phyloP scores from a whole-genome alignment of 768 basidiomycete genomes.

The Psilocybe tampanensis region DNA sequence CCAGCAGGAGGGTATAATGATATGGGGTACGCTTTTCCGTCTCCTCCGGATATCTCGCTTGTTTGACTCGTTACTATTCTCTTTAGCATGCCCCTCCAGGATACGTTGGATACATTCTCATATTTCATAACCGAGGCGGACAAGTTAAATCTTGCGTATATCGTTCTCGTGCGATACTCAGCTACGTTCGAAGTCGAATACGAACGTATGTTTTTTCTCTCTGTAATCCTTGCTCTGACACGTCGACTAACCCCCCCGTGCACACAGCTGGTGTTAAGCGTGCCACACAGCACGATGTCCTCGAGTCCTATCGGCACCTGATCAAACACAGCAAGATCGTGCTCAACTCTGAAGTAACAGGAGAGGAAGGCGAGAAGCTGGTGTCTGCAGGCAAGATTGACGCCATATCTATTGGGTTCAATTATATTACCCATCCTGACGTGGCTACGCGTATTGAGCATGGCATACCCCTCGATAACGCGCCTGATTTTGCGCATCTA shows the following conservation, averaged over 20 bases:
- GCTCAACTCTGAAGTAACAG: slow-evolving; percentile 37
- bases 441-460: slow-evolving; percentile 36
- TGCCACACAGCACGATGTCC: slow-evolving; percentile 40
- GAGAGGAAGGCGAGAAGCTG: slow-evolving; percentile 38
- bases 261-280: slow-evolving; percentile 30
- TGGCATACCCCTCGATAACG: slow-evolving; percentile 39
- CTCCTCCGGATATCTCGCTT: no score
- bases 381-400: slow-evolving; percentile 36
- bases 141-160: slow-evolving; percentile 4
- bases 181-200: neutral
- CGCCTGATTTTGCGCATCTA: slow-evolving; percentile 27
- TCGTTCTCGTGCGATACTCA: slow-evolving; percentile 3
- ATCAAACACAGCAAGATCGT: slow-evolving; percentile 40
- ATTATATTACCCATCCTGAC: slow-evolving; percentile 43
- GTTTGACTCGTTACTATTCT: no score
- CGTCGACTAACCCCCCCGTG: neutral
- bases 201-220: neutral
- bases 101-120: slow-evolving; percentile 6
- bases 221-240: neutral
- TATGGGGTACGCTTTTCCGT: slow-evolving; percentile 30
- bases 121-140: slow-evolving; percentile 10
- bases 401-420: slow-evolving; percentile 38
- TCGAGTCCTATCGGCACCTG: slow-evolving; percentile 35
- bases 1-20: slow-evolving; percentile 50
- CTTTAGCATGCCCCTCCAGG: slow-evolving; percentile 6